Evolutionary conservation across 23 red algal genomes (phyloP).

Genomic region (Chondrus crispus): DNA sequence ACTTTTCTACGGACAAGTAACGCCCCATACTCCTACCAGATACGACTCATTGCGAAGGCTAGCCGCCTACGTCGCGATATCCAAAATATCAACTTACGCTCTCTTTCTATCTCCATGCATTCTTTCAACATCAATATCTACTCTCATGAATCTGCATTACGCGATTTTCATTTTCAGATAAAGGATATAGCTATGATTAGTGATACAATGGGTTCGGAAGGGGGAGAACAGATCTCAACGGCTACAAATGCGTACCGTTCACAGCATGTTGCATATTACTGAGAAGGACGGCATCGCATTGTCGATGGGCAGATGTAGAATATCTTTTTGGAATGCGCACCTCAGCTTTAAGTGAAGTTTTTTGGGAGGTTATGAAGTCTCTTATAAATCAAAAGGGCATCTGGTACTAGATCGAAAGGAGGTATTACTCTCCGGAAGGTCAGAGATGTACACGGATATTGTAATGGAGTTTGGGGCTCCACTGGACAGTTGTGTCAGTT

Average conservation of each 20-base stretch:
- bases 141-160: background rate
- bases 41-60: too few species aligned
- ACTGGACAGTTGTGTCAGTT: conserved; percentile 11
- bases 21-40: too few species aligned
- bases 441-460: background rate
- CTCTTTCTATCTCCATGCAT: too few species aligned
- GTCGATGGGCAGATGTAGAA: conserved; percentile 8
- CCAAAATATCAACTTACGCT: too few species aligned
- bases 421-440: background rate
- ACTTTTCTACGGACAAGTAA: too few species aligned
- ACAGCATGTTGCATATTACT: conserved; percentile 14
- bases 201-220: background rate
- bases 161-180: background rate
- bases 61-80: too few species aligned
- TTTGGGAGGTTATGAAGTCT: too few species aligned
- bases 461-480: background rate
- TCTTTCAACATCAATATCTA: background rate
- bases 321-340: background rate
- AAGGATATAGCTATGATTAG: background rate
- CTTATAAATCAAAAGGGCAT: background rate
- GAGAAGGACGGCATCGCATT: background rate
- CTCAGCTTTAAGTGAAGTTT: conserved; percentile 6
- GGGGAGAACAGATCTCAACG: background rate
- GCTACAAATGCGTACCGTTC: background rate
- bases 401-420: background rate